Conservation (phyloP, 2,329 filamentous ascomycete genomes). For the Trichophyton equinum region DNA sequence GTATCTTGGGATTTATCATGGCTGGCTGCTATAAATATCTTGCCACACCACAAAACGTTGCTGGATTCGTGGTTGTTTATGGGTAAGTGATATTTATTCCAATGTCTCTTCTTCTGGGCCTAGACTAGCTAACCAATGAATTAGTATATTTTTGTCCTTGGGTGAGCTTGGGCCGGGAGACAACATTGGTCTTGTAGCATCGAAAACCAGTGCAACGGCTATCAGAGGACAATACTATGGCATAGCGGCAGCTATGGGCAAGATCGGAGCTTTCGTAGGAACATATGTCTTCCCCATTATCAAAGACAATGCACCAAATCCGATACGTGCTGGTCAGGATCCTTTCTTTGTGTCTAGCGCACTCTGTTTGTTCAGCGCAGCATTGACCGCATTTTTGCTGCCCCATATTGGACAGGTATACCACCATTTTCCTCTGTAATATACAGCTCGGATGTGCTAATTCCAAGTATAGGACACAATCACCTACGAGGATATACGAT, state of each 20-base stretch:
- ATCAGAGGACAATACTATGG: conserved; percentile 66
- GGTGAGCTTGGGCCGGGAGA: conserved; percentile 79
- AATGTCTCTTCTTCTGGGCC: neutral
- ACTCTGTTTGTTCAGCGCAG: conserved; percentile 63
- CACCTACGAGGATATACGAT: conserved; percentile 59
- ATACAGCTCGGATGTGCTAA: neutral
- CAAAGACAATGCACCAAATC: conserved; percentile 42
- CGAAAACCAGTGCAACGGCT: conserved; percentile 77
- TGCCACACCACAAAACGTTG: conserved; percentile 54
- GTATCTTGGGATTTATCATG: conserved; percentile 77
- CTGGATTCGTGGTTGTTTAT: conserved; percentile 65
- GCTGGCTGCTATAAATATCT: conserved; percentile 62
- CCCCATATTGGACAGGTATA: conserved; percentile 55
- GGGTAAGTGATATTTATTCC: conserved; percentile 32
- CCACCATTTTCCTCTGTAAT: neutral
- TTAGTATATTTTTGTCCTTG: conserved; percentile 56
- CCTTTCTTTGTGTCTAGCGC: conserved; percentile 77
- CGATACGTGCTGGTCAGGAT: conserved; percentile 57
- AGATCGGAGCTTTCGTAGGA: conserved; percentile 61
- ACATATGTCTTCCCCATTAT: conserved; percentile 71
- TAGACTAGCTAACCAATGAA: neutral
- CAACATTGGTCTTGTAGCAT: conserved; percentile 78
- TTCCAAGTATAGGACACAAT: conserved; percentile 58
- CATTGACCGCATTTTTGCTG: conserved; percentile 52
- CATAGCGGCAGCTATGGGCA: conserved; percentile 36